Evolutionary conservation across 1,284 basidiomycete species (phyloP), one percentile per base, ranked within the genome.

Genomic region (Malassezia cuniculi): DNA sequence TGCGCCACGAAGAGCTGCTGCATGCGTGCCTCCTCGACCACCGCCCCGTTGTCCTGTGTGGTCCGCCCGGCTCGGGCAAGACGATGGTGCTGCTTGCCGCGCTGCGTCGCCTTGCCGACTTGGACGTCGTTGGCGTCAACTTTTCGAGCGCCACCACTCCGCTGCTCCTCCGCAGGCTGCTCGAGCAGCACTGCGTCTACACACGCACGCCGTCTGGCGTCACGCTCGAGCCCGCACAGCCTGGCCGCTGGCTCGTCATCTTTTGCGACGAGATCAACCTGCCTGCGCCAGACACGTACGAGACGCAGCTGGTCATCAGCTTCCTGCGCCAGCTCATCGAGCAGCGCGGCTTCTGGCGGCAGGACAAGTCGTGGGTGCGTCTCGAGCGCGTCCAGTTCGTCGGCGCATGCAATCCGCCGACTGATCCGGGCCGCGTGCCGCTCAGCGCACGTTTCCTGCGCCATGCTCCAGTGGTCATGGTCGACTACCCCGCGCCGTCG

Each of bases 41-140:
- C 72, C 95, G 95, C 68, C 94, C 93, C 5, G 75, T 99, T 40
- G 85, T 99, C 78, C 76, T 99, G 16, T 99, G 93, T 67, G 93
- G 93, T 32, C 93, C 93, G 58, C 93, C 93, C 6, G 93, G 93
- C 61, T 95, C 90, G 17, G 93, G 93, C 27, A 99, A 99, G 73
- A 99, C 93, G 4, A 99, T 99, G 93, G 97, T 94, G 0, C 73
- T 99, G n/a, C 95, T 97, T 72, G 93, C 86, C 53, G 93, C 94
- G 4, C 76, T 99, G 22, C 80, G 93, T 41, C 97, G 97, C 69
- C 75, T 97, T 30, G 87, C 89, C 3, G 87, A 97, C 68, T 87
- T 99, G 80, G 93, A 97, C 65, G 86, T 97, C 32, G 89, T 94
- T 43, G 93, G 93, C 33, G 79, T 99, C 55, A 99, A 99, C 71